These are phyloP conservation scores for Orychophragmus violaceus DNA, from an alignment of 345 rosid species.

Conservation along the genomic window DNA sequence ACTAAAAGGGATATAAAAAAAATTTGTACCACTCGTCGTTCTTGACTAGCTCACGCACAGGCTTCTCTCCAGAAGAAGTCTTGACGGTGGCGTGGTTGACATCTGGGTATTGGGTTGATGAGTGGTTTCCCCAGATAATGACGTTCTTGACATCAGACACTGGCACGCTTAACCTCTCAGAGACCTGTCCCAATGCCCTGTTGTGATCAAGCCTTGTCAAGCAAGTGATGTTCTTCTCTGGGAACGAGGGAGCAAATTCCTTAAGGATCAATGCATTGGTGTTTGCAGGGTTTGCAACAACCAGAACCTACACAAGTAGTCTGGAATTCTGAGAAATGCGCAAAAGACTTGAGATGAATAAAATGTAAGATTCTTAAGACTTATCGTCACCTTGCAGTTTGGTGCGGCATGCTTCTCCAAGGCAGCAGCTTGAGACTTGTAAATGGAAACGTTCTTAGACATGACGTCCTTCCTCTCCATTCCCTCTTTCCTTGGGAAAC, in stretches of 20 bases:
- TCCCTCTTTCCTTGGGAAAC: slow-evolving; percentile 97
- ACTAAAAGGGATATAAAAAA: neutral
- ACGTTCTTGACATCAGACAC: slow-evolving; percentile 91
- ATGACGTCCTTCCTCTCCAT: slow-evolving; percentile 99
- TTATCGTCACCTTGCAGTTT: slow-evolving; percentile 98
- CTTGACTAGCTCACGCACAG: slow-evolving; percentile 79
- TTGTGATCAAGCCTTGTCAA: slow-evolving; percentile 95
- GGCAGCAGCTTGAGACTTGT: slow-evolving; percentile 97
- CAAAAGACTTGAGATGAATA: no score
- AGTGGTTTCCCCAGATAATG: slow-evolving; percentile 98
- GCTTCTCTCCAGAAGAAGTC: slow-evolving; percentile 69
- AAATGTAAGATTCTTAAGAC: no score
- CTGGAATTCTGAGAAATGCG: no score
- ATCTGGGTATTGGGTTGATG: slow-evolving; percentile 95
- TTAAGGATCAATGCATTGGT: slow-evolving; percentile 93
- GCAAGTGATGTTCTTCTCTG: slow-evolving; percentile 91
- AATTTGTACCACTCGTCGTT: slow-evolving; percentile 67
- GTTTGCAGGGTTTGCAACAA: slow-evolving; percentile 99
- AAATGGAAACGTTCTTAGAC: slow-evolving; percentile 91
- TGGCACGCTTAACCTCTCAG: slow-evolving; percentile 74
- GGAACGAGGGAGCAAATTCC: slow-evolving; percentile 93
- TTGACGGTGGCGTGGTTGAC: slow-evolving; percentile 91
- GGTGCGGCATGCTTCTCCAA: slow-evolving; percentile 88
- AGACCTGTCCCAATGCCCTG: slow-evolving; percentile 95
- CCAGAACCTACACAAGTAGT: slow-evolving; percentile 93